Conservation (phyloP, 331 rosid genomes). For the Ulmus americana region DNA sequence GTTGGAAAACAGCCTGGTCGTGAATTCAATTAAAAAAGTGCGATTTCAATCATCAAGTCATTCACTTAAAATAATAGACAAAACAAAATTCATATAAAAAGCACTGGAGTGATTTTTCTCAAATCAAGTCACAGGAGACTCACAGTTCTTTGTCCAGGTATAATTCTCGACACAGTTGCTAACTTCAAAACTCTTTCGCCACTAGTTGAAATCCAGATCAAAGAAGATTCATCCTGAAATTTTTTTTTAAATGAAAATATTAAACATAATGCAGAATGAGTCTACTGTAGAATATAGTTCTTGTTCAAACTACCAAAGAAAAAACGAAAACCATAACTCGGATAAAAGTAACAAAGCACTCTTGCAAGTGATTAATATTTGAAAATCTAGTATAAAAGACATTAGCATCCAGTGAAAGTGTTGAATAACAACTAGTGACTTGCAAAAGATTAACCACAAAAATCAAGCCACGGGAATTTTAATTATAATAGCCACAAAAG, state of each 20-base stretch:
- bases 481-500: background rate
- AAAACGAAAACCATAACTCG: constrained; percentile 12
- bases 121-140: constrained; percentile 32
- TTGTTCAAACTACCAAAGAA: constrained; percentile 5
- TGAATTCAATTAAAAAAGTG: constrained; percentile 21
- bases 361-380: background rate
- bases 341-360: too few species aligned
- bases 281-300: constrained; percentile 8
- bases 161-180: constrained; percentile 77
- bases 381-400: background rate
- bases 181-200: constrained; percentile 79
- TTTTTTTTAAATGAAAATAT: constrained; percentile 19
- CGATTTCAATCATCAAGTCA: constrained; percentile 4
- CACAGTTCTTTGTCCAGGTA: constrained; percentile 98
- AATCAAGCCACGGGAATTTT: background rate
- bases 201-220: constrained; percentile 81
- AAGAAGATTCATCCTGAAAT: constrained; percentile 69
- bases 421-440: background rate
- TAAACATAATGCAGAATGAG: constrained; percentile 21
- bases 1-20: constrained; percentile 79
- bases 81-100: constrained; percentile 2
- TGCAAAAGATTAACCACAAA: background rate
- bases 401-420: background rate
- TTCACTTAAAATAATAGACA: constrained; percentile 7
- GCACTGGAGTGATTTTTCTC: constrained; percentile 17